A percentile compares a stretch with the other conserved stretches of the same genome.
Conservation (phyloP, 2,329 filamentous ascomycete species). For the Fusarium cicatricum region DNA sequence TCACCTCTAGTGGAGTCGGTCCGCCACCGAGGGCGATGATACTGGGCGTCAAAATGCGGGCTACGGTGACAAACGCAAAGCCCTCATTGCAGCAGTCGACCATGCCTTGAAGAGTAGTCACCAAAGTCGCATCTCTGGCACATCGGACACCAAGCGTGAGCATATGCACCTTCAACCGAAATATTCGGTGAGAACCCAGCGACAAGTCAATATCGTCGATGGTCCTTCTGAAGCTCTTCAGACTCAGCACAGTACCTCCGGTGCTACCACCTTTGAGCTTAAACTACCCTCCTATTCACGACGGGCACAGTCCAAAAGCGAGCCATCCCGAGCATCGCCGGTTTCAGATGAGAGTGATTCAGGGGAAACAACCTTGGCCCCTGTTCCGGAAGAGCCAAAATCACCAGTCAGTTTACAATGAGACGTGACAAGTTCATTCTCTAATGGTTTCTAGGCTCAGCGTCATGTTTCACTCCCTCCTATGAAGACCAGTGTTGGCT, state of each 20-base stretch:
- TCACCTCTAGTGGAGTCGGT: conserved; percentile 16
- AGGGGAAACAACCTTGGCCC: conserved; percentile 3
- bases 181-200: conserved; percentile 27
- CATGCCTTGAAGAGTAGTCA: conserved; percentile 29
- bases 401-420: conserved; percentile 12
- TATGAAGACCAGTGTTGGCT: conserved; percentile 21
- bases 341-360: conserved; percentile 30
- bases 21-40: background rate
- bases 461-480: conserved; percentile 43
- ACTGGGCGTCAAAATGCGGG: background rate
- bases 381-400: conserved; percentile 13
- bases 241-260: conserved; percentile 26
- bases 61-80: conserved; percentile 24
- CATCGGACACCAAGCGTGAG: conserved; percentile 25
- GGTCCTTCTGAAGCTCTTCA: conserved; percentile 29
- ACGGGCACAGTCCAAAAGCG: conserved; percentile 58
- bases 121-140: background rate
- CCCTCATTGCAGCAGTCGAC: conserved; percentile 34
- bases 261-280: conserved; percentile 31
- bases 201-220: conserved; percentile 28
- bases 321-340: conserved; percentile 47
- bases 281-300: conserved; percentile 52
- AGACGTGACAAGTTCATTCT: background rate
- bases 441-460: conserved; percentile 22
- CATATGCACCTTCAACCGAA: background rate